Conservation (phyloP, 345 rosid genomes). For the Camelina hispida region DNA sequence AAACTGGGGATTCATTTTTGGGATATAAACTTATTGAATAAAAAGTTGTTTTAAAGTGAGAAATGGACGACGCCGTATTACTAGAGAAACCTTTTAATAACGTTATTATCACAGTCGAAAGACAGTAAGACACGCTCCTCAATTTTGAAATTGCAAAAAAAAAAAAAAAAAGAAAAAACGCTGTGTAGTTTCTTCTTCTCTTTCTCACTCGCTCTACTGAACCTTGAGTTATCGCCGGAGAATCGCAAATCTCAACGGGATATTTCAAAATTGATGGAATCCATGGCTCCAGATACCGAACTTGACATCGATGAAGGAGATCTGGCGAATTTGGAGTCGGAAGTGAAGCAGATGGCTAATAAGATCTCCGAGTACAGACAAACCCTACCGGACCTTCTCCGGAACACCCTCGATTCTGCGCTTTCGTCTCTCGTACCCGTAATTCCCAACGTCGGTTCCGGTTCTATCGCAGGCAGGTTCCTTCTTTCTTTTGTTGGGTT, state of each 20-base stretch:
- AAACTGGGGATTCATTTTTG: not conserved
- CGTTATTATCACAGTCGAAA: not conserved
- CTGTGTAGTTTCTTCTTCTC: not conserved
- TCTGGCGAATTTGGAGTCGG: constrained; percentile 61
- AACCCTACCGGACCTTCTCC: constrained; percentile 71
- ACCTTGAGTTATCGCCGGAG: not conserved
- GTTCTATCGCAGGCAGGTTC: constrained; percentile 49
- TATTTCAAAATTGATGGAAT: not conserved
- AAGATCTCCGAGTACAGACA: constrained; percentile 65
- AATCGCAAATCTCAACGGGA: not conserved
- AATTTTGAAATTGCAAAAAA: constrained; percentile 10
- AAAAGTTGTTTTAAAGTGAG: too few relatives aligned
- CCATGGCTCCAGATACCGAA: constrained; percentile 29
- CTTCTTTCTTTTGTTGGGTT: constrained; percentile 16
- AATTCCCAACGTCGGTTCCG: constrained; percentile 34
- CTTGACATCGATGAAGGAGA: constrained; percentile 47
- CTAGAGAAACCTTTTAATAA: not conserved
- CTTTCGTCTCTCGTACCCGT: constrained; percentile 55
- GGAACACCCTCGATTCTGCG: constrained; percentile 51
- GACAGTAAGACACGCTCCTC: constrained; percentile 20
- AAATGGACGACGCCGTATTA: constrained; percentile 13
- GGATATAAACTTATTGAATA: too few relatives aligned
- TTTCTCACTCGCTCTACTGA: not conserved
- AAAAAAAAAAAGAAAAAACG: not conserved
- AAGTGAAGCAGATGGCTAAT: constrained; percentile 64